A percentile compares a stretch with the other conserved stretches of the same genome.
These are phyloP conservation scores for Leptomonas seymouri DNA, from an alignment of 208 protist species.

Conservation along the genomic window DNA sequence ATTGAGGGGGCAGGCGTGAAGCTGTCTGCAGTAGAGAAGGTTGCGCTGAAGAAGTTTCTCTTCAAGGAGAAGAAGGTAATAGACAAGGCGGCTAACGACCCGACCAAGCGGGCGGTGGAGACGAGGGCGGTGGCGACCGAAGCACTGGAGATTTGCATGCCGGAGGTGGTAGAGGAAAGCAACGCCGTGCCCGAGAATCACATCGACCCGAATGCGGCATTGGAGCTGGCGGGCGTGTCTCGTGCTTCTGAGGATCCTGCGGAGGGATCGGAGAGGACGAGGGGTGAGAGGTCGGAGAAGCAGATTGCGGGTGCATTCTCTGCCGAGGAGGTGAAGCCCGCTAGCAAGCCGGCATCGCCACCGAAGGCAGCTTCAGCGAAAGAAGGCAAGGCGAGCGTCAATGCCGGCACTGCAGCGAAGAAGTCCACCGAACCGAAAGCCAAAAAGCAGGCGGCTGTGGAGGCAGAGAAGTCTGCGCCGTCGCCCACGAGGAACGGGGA, in stretches of 20 bases:
- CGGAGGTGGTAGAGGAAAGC: neutral
- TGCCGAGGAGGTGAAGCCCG: conserved; percentile 9
- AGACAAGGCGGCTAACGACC: conserved; percentile 9
- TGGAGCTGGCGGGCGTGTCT: neutral
- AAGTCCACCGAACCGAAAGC: neutral
- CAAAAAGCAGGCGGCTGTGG: conserved; percentile 6
- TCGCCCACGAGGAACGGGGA: neutral
- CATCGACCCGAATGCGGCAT: conserved; percentile 6
- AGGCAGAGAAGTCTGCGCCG: neutral
- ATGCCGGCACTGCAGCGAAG: neutral
- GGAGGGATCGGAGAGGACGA: neutral
- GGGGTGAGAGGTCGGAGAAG: conserved; percentile 3
- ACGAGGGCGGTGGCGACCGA: conserved; percentile 14
- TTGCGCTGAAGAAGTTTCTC: conserved; percentile 15
- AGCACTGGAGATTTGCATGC: conserved; percentile 11
- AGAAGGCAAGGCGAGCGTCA: neutral
- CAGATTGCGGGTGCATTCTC: conserved; percentile 8
- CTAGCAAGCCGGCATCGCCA: neutral
- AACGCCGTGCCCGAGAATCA: conserved; percentile 1
- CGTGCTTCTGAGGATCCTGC: neutral
- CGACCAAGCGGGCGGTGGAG: conserved; percentile 1
- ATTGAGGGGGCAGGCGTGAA: conserved; percentile 22
- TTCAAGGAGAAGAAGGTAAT: conserved; percentile 13
- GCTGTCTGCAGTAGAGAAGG: conserved; percentile 13
- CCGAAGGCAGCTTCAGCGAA: neutral